Evolutionary conservation across 495 filamentous ascomycete genomes (phyloP), one percentile per base, ranked within the genome.

Genomic region (Podospora sp.): DNA sequence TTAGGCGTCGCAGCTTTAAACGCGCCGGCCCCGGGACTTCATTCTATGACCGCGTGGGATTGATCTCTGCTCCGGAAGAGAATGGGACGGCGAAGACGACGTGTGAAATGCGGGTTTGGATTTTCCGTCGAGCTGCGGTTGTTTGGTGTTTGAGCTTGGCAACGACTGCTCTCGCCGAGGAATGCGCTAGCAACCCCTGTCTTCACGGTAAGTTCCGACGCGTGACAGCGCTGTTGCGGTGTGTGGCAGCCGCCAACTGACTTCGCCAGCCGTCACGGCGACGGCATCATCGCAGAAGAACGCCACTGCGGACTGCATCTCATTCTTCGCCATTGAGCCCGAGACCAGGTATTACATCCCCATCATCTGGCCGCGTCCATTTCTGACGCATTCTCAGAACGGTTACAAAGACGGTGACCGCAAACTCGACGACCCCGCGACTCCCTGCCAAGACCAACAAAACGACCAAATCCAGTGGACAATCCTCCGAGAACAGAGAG

Each of bases 291-390:
- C 60, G 12, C 66, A 68, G 1, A 69, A 60, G 49, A 71, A 72
- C 52, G 69, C 63, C 29, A 69, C 69, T 14, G 71, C 66, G 1
- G 75, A 76, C 60, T 77, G 75, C 56, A n/a, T 67, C 7, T 73
- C 69, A 7, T 76, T 75, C 58, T 65, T 73, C 24, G 73, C 71
- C 12, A 63, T 72, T 12, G 75, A 73, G 52, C 71, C 71, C 6
- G 63, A 68, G 20, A 72, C 69, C 14, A 75, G 63, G 72, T 74
- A 68, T 29, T 59, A 11, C 6, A 12, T 1, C 16, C 12, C 26
- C 7, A 9, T 36, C 12, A 20, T 46, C 11, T 25, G 11, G 51
- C 29, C 33, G 20, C 8, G 21, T 14, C 18, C 35, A 11, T 11
- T 21, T 14, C 35, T 40, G 18, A 62, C 21, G 3, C 22, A 40